phyloP scores from a whole-genome alignment of 129 eudicot genomes.

The Apium graveolens region DNA sequence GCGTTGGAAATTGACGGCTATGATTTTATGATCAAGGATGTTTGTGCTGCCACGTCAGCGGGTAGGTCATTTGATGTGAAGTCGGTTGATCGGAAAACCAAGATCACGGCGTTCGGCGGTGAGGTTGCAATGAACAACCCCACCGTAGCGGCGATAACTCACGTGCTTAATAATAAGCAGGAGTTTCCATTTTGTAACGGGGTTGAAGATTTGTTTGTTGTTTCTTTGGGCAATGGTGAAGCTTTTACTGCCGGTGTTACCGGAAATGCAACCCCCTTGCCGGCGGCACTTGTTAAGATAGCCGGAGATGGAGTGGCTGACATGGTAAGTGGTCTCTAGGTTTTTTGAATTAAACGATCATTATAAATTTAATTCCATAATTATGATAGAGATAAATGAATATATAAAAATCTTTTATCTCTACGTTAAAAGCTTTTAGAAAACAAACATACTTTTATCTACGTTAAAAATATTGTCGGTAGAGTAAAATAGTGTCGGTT shows the following conservation, averaged over 20 bases:
- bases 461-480: neutral
- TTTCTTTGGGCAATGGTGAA: slow-evolving; percentile 72
- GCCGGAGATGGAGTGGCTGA: slow-evolving; percentile 69
- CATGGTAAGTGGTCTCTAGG: slow-evolving; percentile 26
- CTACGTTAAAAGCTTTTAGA: no score
- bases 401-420: no score
- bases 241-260: slow-evolving; percentile 16
- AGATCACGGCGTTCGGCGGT: slow-evolving; percentile 57
- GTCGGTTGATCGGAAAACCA: slow-evolving; percentile 55
- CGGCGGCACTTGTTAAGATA: slow-evolving; percentile 38
- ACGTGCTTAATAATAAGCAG: slow-evolving; percentile 62
- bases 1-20: slow-evolving; percentile 71
- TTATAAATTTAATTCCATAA: neutral
- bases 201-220: slow-evolving; percentile 62
- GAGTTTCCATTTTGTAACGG: slow-evolving; percentile 77
- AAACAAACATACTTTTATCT: neutral
- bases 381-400: neutral
- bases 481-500: neutral
- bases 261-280: slow-evolving; percentile 28
- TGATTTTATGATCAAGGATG: slow-evolving; percentile 66
- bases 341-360: neutral
- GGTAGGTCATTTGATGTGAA: slow-evolving; percentile 29
- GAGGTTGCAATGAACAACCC: slow-evolving; percentile 83
- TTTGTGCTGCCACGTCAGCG: slow-evolving; percentile 62
- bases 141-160: slow-evolving; percentile 79